Percentiles rank a stretch among this genome's conserved stretches.
These are phyloP conservation scores for Acephala macrosclerotiorum DNA, from an alignment of 2,329 filamentous ascomycete genomes.

Conservation along the genomic window DNA sequence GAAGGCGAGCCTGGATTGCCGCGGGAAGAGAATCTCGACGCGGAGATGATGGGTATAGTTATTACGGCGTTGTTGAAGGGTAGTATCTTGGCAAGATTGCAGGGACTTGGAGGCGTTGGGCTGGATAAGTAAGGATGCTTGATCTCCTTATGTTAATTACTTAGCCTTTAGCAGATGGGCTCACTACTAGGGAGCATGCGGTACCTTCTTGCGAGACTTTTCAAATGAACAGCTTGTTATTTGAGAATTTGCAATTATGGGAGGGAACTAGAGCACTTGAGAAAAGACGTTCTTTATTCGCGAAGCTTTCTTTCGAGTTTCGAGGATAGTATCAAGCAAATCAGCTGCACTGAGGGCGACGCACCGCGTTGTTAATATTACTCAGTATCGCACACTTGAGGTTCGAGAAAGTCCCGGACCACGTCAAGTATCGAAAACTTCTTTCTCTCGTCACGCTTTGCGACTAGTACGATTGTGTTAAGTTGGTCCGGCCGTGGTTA, in stretches of 20 bases:
- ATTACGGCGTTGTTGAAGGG: constrained; percentile 30
- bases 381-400: constrained; percentile 25
- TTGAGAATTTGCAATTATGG: too few relatives aligned
- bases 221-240: too few relatives aligned
- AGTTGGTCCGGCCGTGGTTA: constrained; percentile 20
- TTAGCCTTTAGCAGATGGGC: too few relatives aligned
- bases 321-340: background rate
- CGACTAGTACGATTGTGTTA: constrained; percentile 27
- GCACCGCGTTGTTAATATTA: constrained; percentile 17
- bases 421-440: constrained; percentile 7
- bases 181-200: too few relatives aligned
- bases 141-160: too few relatives aligned
- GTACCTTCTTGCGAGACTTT: too few relatives aligned
- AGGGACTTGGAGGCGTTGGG: constrained; percentile 14
- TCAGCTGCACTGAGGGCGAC: constrained; percentile 23
- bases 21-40: constrained; percentile 27
- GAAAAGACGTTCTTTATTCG: too few relatives aligned
- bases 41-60: constrained; percentile 22
- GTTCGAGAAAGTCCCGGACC: constrained; percentile 15
- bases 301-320: too few relatives aligned
- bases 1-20: constrained; percentile 15
- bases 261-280: too few relatives aligned
- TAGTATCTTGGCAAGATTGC: constrained; percentile 19
- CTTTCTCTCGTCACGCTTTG: constrained; percentile 18
- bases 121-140: too few relatives aligned